Evolutionary conservation across 768 basidiomycete species (phyloP), one percentile per base, ranked within the genome.

Genomic region (Leccinum aurantiacum): DNA sequence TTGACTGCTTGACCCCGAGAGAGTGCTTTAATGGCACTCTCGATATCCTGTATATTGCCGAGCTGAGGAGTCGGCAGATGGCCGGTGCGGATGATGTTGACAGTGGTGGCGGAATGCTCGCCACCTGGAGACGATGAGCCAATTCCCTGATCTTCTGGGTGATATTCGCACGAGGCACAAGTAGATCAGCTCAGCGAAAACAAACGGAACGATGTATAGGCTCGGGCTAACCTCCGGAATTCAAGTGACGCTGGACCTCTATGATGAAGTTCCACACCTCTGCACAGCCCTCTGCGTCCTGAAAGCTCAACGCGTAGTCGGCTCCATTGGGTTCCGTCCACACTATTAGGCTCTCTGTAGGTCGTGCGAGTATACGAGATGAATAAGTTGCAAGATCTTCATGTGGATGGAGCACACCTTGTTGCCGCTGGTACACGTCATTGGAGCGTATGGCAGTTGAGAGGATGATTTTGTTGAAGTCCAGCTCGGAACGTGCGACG

Each of bases 261-360:
- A 84, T 77, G 66, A 99, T 96, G 73, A 98, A 99, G 67, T 90
- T 91, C 96, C 97, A 99, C 53, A 98, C 92, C 78, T 98, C 95
- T 33, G 87, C 82, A 66, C 96, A 99, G 31, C 95, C 97, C 62
- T 94, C 92, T 1, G 92, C 85, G 67, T 98, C 96, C 70, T 98
- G 96, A 67, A 99, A 99, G 67, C 94, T 96, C 56, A 99, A 80
- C 2, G 96, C 96, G 71, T 97, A 95, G 74, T 99, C 97, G 38
- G 90, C 86, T 29, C 93, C 92, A 63, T 92, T 89, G 1, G 93
- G 91, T 72, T 98, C 96, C 4, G 96, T 98, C 97, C 97, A 99
- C 19, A 98, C 96, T 66, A 99, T 98, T 52, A 99, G 83, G 13
- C 97, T 99, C 70, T 98, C 96, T 95, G 75, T 31, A 54, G 58